Base-by-base conservation (phyloP, 1,139 yeast species). In the Barnettozyma hawaiiensis region DNA sequence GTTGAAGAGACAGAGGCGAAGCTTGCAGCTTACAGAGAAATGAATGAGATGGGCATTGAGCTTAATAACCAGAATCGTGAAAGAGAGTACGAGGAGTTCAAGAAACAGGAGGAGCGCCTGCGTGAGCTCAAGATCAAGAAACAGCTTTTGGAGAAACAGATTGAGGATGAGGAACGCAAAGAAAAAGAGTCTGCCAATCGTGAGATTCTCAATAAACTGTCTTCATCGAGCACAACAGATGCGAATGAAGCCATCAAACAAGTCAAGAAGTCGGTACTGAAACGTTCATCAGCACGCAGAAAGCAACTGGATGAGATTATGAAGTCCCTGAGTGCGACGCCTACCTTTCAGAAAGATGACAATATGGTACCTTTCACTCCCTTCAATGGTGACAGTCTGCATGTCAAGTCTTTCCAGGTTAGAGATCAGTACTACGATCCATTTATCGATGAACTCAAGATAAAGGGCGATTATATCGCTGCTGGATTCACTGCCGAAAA, bases 361-460 rank as follows among this genome's bases (percentile, higher is more conserved):
- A 34, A 22, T 21, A 14, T 19, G 4, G 55, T 56, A 4, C 97
- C 97, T 22, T 92, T 90, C 61, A 89, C 97, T 3, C 97, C 98
- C 11, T 90, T 92, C 64, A 79, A 80, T 57, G 97, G 97, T 40
- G 97, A 92, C 64, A 73, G 95, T 42, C 82, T 84, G 47, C 52
- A 68, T 16, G 62, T 69, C 32, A 70, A 70, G 40, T 62, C 67
- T 20, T 75, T 68, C 54, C 69, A 70, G 40, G 71, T 70, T 14
- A 47, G 51, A 4, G 48, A 55, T 16, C 69, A 69, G 20, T 81
- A 79, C 54, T 73, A 69, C 44, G 89, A 84, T 56, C 85, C 86
- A 29, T 73, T 73, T 44, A 68, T 80, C 47, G 76, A 75, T 50
- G 73, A 76, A 44, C 67, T 86, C 47, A 75, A 77, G 29, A 72